phyloP scores from a whole-genome alignment of 2,329 filamentous ascomycete genomes.

The Aspergillus hiratsukae region DNA sequence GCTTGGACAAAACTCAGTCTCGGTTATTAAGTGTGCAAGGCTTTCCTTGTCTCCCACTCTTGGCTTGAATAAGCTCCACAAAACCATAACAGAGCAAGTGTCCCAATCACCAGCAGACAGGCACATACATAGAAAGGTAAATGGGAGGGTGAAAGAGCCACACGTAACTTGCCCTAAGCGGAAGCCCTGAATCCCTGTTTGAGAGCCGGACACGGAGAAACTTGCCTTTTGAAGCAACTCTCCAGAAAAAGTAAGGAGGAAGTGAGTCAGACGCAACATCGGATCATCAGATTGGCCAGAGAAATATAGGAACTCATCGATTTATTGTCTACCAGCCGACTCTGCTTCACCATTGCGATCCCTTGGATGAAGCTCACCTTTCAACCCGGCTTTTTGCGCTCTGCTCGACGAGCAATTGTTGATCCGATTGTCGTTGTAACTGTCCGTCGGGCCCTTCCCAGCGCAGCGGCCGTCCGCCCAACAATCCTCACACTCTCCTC shows the following conservation, averaged over 20 bases:
- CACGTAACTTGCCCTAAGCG: slow-evolving; percentile 4
- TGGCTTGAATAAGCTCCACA: too few relatives aligned
- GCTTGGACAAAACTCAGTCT: not conserved
- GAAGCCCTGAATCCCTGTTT: slow-evolving; percentile 3
- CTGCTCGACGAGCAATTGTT: slow-evolving; percentile 27
- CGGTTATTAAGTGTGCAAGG: too few relatives aligned
- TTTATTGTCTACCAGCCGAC: not conserved
- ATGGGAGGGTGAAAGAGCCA: not conserved
- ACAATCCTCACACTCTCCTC: slow-evolving; percentile 1
- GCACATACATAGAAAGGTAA: not conserved
- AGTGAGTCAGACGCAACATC: not conserved
- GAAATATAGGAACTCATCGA: not conserved
- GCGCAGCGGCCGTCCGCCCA: slow-evolving; percentile 7
- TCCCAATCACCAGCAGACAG: not conserved
- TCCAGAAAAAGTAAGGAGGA: not conserved
- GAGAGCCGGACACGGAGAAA: not conserved
- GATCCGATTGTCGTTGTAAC: slow-evolving; percentile 13
- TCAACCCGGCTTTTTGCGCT: slow-evolving; percentile 20
- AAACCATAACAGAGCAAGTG: too few relatives aligned
- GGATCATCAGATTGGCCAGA: not conserved
- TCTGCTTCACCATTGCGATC: slow-evolving; percentile 7
- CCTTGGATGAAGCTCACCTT: slow-evolving; percentile 29
- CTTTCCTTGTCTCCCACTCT: too few relatives aligned
- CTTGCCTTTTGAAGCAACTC: not conserved
- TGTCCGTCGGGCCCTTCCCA: slow-evolving; percentile 5